These are phyloP conservation scores for Colletotrichum noveboracense DNA, from an alignment of 2,329 filamentous ascomycete genomes.

Conservation along the genomic window DNA sequence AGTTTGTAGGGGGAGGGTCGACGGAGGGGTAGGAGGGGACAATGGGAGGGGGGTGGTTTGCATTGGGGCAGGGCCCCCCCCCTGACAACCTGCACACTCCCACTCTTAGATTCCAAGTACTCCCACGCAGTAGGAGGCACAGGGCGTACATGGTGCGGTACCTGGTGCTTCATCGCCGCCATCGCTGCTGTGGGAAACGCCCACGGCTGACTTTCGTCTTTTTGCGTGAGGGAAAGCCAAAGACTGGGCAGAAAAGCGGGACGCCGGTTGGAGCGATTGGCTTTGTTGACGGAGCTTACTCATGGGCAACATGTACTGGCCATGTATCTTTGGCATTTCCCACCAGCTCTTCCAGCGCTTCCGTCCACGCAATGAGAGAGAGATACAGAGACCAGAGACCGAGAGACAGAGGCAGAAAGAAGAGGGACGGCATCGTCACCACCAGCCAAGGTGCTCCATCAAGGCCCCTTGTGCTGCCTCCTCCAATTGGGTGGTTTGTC, in stretches of 20 bases:
- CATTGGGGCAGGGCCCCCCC: constrained; percentile 16
- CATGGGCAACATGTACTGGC: constrained; percentile 1
- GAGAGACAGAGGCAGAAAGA: not conserved
- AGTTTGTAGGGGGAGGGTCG: constrained; percentile 22
- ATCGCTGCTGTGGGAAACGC: not conserved
- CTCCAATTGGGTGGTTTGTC: constrained; percentile 5
- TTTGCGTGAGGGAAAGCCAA: not conserved
- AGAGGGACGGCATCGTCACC: constrained; percentile 14
- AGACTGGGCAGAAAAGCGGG: constrained; percentile 14
- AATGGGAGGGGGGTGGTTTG: constrained; percentile 11
- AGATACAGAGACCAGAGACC: not conserved
- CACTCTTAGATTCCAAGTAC: not conserved
- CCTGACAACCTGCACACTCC: constrained; percentile 15
- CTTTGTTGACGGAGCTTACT: constrained; percentile 20
- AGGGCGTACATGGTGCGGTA: not conserved
- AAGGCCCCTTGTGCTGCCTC: not conserved
- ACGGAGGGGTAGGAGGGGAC: constrained; percentile 19
- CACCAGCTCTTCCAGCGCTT: constrained; percentile 14
- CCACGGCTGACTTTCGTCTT: not conserved
- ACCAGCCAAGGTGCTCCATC: constrained; percentile 7
- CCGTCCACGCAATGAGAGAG: not conserved
- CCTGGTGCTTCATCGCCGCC: not conserved
- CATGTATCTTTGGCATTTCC: constrained; percentile 3
- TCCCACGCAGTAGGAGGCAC: not conserved
- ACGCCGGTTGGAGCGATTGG: not conserved